Base-by-base conservation (phyloP, 2,329 filamentous ascomycete species). In the Colletotrichum sp. region DNA sequence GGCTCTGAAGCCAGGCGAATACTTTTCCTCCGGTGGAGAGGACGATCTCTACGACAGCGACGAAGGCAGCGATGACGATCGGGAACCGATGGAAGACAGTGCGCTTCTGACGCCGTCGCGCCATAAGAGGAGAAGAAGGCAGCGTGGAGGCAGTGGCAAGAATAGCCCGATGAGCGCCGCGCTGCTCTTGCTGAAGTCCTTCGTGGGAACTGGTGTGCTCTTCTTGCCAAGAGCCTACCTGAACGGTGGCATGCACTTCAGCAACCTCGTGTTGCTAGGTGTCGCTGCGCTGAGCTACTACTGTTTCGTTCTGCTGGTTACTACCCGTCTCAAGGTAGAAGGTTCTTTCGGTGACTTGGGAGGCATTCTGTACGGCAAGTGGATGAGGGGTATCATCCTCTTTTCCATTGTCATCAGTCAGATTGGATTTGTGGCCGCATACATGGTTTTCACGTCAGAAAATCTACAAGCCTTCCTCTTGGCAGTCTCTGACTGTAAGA, bases 341-440 rank as follows among this genome's bases (percentile, higher is more conserved):
- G 96, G 95, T n/a, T 99, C 97, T 1, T 99, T 99, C 86, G 97
- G 97, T 84, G 97, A 99, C 82, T 98, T 99, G 86, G 97, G 98
- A 69, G 96, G 95, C 65, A 93, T 95, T 63, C 90, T 99, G 18
- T 99, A 97, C 83, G 97, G 97, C 77, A 94, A 93, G 79, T 96
- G 94, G 90, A 95, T 99, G 94, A 92, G 96, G 76, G 93, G 91
- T 76, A 87, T 98, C 81, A 99, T 99, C 82, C 92, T 99, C 76
- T 89, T 90, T 28, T 99, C 97, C 7, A 98, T 99, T 79, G 96
- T 99, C 71, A 91, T 99, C 81, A 98, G 96, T 81, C 97, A 99
- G 85, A 92, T 99, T 77, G 96, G 97, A 8, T 99, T 99, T 83
- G 95, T 98, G 18, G 94, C 95, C 2, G 96, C 96, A 18, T 98